phyloP scores from a whole-genome alignment of 1,139 yeast genomes.

The Kazachstania sp. region DNA sequence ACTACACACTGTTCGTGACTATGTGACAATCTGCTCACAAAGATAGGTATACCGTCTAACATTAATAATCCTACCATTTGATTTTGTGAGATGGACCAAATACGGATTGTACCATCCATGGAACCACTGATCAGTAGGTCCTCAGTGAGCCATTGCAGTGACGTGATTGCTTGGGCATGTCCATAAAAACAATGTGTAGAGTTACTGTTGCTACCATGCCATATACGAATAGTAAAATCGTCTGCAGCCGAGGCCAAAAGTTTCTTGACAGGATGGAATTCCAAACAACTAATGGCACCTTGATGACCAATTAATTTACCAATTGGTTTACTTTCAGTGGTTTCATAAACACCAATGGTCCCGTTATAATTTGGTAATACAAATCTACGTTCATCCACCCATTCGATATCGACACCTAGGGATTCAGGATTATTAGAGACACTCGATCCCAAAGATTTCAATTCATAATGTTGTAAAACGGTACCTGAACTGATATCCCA shows the following conservation, averaged over 20 bases:
- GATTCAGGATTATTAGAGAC: conserved; percentile 11
- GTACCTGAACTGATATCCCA: conserved; percentile 50
- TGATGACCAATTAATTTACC: conserved; percentile 66
- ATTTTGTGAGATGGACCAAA: conserved; percentile 56
- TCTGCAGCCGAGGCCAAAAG: conserved; percentile 72
- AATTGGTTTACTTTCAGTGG: conserved; percentile 44
- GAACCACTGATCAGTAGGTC: conserved; percentile 42
- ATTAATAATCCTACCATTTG: conserved; percentile 33
- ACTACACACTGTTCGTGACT: not conserved
- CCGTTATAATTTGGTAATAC: conserved; percentile 56
- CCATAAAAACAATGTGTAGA: conserved; percentile 37
- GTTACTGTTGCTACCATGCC: conserved; percentile 57
- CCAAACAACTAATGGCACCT: conserved; percentile 47
- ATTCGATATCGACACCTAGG: conserved; percentile 50
- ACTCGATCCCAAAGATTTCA: not conserved
- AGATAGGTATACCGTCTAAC: conserved; percentile 39
- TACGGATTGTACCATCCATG: conserved; percentile 59
- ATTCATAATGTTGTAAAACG: conserved; percentile 38
- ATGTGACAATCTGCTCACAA: conserved; percentile 4
- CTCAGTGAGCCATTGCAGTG: conserved; percentile 44
- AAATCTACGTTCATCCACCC: conserved; percentile 66
- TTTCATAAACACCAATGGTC: conserved; percentile 50
- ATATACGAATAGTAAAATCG: conserved; percentile 61
- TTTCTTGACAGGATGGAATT: conserved; percentile 45
- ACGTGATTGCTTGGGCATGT: conserved; percentile 51